Evolutionary conservation across 2,329 filamentous ascomycete species (phyloP).

Genomic region (Sordariomycetes sp.): DNA sequence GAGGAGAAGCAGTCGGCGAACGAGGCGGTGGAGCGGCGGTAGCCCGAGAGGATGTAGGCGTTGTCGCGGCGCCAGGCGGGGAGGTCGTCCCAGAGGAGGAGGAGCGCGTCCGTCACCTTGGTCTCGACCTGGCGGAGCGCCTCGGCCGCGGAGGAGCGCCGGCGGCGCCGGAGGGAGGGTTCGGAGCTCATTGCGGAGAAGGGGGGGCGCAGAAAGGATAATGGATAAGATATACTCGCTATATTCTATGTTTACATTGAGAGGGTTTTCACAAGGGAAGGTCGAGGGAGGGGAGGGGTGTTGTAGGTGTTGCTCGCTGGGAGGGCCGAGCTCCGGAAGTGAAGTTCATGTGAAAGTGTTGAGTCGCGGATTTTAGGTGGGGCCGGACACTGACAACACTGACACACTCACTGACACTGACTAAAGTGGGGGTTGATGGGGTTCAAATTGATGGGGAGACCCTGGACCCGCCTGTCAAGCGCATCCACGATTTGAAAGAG

Average conservation of each 20-base stretch:
- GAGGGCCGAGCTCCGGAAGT: background rate
- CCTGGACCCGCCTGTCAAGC: background rate
- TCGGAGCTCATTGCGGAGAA: background rate
- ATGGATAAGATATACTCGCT: background rate
- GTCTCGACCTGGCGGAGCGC: conserved; percentile 22
- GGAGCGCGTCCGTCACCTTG: conserved; percentile 27
- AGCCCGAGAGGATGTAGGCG: conserved; percentile 41
- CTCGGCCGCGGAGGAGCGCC: conserved; percentile 6
- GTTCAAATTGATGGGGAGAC: too few species aligned
- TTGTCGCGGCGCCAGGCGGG: conserved; percentile 51
- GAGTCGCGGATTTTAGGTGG: background rate
- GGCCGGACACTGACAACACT: background rate
- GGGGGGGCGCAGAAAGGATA: background rate
- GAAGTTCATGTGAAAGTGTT: background rate
- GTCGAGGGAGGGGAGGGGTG: background rate
- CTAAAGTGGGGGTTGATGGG: too few species aligned
- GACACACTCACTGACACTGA: background rate
- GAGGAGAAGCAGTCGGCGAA: conserved; percentile 33
- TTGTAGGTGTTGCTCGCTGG: background rate
- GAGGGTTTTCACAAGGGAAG: background rate
- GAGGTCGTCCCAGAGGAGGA: conserved; percentile 48
- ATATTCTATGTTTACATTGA: background rate
- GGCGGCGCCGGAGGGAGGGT: conserved; percentile 1
- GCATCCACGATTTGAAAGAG: background rate
- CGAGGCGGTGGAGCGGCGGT: conserved; percentile 39